phyloP scores from a whole-genome alignment of 306 rosid species.

The Herpetospermum pedunculosum region DNA sequence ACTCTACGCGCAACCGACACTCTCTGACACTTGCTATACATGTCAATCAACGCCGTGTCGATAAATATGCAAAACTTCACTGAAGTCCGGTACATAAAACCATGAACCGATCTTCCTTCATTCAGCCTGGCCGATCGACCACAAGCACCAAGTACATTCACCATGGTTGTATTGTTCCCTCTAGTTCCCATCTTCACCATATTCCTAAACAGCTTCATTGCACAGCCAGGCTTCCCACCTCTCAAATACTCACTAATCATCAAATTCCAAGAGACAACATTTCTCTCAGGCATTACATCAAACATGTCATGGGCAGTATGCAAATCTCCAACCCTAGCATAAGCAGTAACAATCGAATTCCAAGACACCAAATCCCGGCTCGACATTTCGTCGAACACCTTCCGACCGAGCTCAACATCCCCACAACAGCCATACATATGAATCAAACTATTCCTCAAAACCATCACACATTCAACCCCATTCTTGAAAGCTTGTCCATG shows the following conservation, averaged over 20 bases:
- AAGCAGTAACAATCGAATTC: slow-evolving; percentile 44
- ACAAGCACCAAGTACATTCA: slow-evolving; percentile 40
- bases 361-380: slow-evolving; percentile 47
- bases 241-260: slow-evolving; percentile 49
- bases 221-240: slow-evolving; percentile 51
- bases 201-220: slow-evolving; percentile 45
- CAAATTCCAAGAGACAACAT: slow-evolving; percentile 52
- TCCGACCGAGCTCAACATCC: slow-evolving; percentile 23
- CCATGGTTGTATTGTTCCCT: slow-evolving; percentile 42
- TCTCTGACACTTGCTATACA: slow-evolving; percentile 57
- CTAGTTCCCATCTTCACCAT: slow-evolving; percentile 38
- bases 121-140: slow-evolving; percentile 43
- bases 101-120: slow-evolving; percentile 74
- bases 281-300: slow-evolving; percentile 46
- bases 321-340: slow-evolving; percentile 25
- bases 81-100: slow-evolving; percentile 25
- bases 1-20: slow-evolving; percentile 29
- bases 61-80: slow-evolving; percentile 23
- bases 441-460: slow-evolving; percentile 49
- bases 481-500: slow-evolving; percentile 54
- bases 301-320: slow-evolving; percentile 36
- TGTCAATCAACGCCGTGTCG: slow-evolving; percentile 49
- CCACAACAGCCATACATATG: slow-evolving; percentile 52
- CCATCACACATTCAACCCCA: slow-evolving; percentile 37
- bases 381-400: slow-evolving; percentile 38